phyloP scores from a whole-genome alignment of 345 rosid genomes.

The Cochlearia excelsa region DNA sequence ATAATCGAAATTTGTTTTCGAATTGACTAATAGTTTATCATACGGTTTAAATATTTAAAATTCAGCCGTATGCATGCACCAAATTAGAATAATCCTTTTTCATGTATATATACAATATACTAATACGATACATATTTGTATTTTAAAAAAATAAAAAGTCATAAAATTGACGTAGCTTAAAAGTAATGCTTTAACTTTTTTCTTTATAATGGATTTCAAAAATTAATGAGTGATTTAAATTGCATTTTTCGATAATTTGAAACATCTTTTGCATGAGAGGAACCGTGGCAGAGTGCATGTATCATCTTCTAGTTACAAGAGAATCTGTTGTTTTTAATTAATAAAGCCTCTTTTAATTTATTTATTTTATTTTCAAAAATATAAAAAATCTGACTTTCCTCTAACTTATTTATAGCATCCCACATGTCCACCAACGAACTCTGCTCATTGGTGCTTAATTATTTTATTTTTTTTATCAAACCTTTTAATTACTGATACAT shows the following conservation, averaged over 20 bases:
- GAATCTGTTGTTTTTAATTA: slow-evolving; percentile 28
- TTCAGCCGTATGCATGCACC: slow-evolving; percentile 25
- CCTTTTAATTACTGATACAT: too few relatives aligned
- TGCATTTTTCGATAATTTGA: neutral
- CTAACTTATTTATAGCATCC: slow-evolving; percentile 26
- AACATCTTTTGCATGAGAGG: slow-evolving; percentile 40
- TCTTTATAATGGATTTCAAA: too few relatives aligned
- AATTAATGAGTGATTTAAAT: too few relatives aligned
- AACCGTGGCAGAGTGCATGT: slow-evolving; percentile 36
- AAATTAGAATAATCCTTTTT: slow-evolving; percentile 29
- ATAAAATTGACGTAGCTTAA: slow-evolving; percentile 36
- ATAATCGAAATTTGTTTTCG: too few relatives aligned
- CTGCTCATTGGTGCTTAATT: too few relatives aligned
- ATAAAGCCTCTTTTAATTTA: slow-evolving; percentile 5
- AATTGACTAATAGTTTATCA: too few relatives aligned
- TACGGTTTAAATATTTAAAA: neutral
- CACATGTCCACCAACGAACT: slow-evolving; percentile 8
- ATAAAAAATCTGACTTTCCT: neutral
- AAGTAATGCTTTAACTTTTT: slow-evolving; percentile 27
- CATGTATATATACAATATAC: neutral
- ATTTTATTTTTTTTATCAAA: too few relatives aligned
- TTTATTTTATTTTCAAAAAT: neutral
- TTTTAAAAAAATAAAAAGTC: slow-evolving; percentile 23
- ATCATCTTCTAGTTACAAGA: slow-evolving; percentile 39
- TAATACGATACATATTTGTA: slow-evolving; percentile 10